These are phyloP conservation scores for Flaveria robusta DNA, from an alignment of 129 eudicot genomes.

Conservation along the genomic window DNA sequence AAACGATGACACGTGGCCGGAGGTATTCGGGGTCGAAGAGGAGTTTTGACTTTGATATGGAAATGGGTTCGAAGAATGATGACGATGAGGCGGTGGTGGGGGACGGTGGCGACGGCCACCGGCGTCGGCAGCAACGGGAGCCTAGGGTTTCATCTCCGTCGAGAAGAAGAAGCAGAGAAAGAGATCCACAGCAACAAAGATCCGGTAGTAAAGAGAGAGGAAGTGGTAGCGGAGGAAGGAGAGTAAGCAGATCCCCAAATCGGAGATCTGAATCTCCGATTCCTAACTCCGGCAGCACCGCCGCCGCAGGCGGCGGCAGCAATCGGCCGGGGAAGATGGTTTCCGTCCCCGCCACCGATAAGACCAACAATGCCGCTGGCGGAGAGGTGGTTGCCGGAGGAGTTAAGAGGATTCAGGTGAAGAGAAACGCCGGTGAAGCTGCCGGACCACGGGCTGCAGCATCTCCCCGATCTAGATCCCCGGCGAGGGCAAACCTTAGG, in stretches of 20 bases:
- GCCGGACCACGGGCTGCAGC: conserved; percentile 47
- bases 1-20: conserved; percentile 45
- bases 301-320: neutral
- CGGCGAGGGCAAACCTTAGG: conserved; percentile 52
- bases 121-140: conserved; percentile 53
- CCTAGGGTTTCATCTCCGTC: conserved; percentile 55
- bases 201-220: conserved; percentile 74
- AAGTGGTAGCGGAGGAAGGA: conserved; percentile 33
- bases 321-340: conserved; percentile 87
- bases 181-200: conserved; percentile 60
- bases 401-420: conserved; percentile 68
- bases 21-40: conserved; percentile 84
- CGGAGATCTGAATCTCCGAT: conserved; percentile 88
- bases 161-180: conserved; percentile 66
- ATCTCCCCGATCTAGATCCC: conserved; percentile 82
- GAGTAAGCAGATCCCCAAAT: conserved; percentile 95
- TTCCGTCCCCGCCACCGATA: conserved; percentile 48
- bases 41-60: conserved; percentile 83
- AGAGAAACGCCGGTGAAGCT: conserved; percentile 59
- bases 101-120: conserved; percentile 42
- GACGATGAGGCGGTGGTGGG: conserved; percentile 53
- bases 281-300: conserved; percentile 32
- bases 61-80: conserved; percentile 37
- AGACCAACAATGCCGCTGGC: conserved; percentile 47
- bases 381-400: conserved; percentile 38